These are phyloP conservation scores for Yamadazyma scolyti DNA, from an alignment of 805 yeast species.

Conservation along the genomic window DNA sequence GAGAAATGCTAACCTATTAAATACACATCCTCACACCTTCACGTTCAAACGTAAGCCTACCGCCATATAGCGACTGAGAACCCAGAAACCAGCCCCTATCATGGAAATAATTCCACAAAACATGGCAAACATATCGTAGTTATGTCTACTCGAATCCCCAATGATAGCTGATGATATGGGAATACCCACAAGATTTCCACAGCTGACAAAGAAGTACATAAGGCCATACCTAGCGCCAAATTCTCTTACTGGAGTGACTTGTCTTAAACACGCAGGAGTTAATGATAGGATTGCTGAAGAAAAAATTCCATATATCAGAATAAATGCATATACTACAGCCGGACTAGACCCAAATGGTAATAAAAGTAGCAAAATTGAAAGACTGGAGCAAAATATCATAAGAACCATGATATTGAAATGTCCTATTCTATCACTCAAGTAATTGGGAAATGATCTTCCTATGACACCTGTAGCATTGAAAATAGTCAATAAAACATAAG, in stretches of 20 bases:
- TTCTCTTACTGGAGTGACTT: constrained; percentile 56
- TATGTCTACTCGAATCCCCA: constrained; percentile 23
- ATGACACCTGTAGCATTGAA: constrained; percentile 43
- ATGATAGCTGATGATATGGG: constrained; percentile 36
- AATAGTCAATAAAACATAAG: constrained; percentile 44
- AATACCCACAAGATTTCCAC: constrained; percentile 33
- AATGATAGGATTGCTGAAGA: constrained; percentile 60
- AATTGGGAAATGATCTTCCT: constrained; percentile 56
- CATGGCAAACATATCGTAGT: constrained; percentile 28
- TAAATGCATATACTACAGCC: constrained; percentile 47
- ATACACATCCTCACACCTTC: constrained; percentile 12
- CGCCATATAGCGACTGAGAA: constrained; percentile 22
- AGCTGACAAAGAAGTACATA: constrained; percentile 55
- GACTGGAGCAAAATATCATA: constrained; percentile 42
- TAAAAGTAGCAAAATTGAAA: constrained; percentile 58
- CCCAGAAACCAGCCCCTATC: constrained; percentile 25
- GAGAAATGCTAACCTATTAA: constrained; percentile 2
- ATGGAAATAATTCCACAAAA: constrained; percentile 29
- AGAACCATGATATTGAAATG: constrained; percentile 53
- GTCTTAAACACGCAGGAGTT: constrained; percentile 68
- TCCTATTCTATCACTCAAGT: constrained; percentile 52
- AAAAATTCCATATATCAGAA: constrained; percentile 54
- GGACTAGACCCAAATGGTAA: constrained; percentile 53
- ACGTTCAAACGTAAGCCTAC: constrained; percentile 27
- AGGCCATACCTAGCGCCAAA: constrained; percentile 72